A percentile compares a stretch with the other conserved stretches of the same genome.
Conservation (phyloP, 192 early-diverging fungal genomes). For the Kappamyces sp. region DNA sequence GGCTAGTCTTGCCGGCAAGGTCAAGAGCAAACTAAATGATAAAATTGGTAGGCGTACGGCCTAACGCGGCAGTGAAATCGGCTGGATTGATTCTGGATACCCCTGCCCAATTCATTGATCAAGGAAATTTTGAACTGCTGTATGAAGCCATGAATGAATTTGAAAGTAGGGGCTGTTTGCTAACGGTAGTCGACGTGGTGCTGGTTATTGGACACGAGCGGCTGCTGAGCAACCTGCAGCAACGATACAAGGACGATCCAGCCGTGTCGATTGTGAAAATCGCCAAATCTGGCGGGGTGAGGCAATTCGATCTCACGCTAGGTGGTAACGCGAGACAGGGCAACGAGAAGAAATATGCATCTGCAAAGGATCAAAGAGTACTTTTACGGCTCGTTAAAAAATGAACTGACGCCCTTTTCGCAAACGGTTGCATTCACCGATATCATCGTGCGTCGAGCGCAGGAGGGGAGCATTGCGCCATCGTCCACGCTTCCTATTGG, state of each 20-base stretch:
- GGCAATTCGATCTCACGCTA: constrained; percentile 26
- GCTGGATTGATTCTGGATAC: constrained; percentile 88
- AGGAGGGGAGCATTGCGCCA: constrained; percentile 73
- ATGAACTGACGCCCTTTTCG: constrained; percentile 80
- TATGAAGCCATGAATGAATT: constrained; percentile 67
- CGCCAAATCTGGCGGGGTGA: constrained; percentile 86
- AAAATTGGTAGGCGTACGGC: constrained; percentile 30
- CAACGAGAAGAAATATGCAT: constrained; percentile 63
- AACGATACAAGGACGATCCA: constrained; percentile 41
- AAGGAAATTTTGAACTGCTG: constrained; percentile 66
- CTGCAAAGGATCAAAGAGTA: constrained; percentile 79
- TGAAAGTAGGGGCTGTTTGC: constrained; percentile 39
- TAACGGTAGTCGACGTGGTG: constrained; percentile 63
- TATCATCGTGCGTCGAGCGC: constrained; percentile 69
- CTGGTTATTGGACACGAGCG: constrained; percentile 91
- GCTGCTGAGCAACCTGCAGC: constrained; percentile 74
- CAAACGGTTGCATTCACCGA: constrained; percentile 75
- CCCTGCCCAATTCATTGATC: constrained; percentile 70
- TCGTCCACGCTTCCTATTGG: constrained; percentile 89
- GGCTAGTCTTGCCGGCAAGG: constrained; percentile 52
- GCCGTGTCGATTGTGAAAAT: constrained; percentile 74
- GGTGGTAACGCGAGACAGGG: constrained; percentile 81
- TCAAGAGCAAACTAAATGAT: constrained; percentile 55
- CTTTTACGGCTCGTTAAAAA: constrained; percentile 84
- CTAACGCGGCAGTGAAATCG: constrained; percentile 36